Base-by-base conservation (phyloP, 2,329 filamentous ascomycete genomes). In the Trichophyton rubrum region DNA sequence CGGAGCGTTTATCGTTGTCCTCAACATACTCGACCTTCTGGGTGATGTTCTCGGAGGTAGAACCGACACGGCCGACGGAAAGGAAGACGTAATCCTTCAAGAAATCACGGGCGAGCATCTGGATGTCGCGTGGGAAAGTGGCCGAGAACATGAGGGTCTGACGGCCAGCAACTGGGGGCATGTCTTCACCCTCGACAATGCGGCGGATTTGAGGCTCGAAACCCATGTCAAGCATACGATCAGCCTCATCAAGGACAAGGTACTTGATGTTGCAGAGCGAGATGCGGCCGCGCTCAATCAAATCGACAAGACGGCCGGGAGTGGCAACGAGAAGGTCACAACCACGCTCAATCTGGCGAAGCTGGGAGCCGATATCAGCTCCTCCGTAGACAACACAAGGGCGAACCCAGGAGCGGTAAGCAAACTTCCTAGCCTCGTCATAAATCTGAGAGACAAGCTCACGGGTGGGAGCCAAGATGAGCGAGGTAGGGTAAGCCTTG, bases 181-280 rank as follows among this genome's bases (percentile, higher is more conserved):
- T 99, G 70, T 99, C 93, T 79, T 97, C 93, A 63, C 90, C 90
- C 78, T 97, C 92, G 53, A 99, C 93, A 71, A 99, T 97, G 70
- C 92, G 89, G 71, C 93, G 91, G 73, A 99, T 99, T 80, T 99
- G 93, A 71, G 93, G 93, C 82, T 99, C 93, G 82, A 99, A 99
- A 93, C 93, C 93, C 93, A 99, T 99, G 83, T 99, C 93, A 82
- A 99, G 83, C 93, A 99, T 99, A 75, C 93, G 93, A 81, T 99
- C 93, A 76, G 93, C 93, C 84, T 99, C 93, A 70, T 99, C 93
- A 60, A 99, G 89, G 69, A 99, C 90, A 64, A 99, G 84, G 75
- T 99, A 99, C 82, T 96, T 97, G 83, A 99, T 99, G 83, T 96
- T 96, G 77, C 86, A 85, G 60, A 99, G 86, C 51, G 93, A 97